phyloP scores from a whole-genome alignment of 2,329 filamentous ascomycete genomes.

The Phoma sp. region DNA sequence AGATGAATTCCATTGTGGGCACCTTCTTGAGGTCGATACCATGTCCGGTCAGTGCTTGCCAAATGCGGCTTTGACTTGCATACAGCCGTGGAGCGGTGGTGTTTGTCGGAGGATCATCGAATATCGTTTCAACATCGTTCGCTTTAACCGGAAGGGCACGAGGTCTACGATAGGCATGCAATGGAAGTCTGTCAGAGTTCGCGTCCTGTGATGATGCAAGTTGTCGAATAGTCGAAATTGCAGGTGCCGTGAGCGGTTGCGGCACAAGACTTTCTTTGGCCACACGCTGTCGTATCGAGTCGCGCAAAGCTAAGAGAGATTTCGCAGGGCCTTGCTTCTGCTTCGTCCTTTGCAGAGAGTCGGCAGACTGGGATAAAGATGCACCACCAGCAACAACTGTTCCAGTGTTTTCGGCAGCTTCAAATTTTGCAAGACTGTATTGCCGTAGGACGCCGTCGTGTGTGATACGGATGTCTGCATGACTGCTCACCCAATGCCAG shows the following conservation, averaged over 20 bases:
- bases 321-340: slow-evolving; percentile 16
- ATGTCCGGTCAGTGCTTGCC: slow-evolving; percentile 67
- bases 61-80: slow-evolving; percentile 63
- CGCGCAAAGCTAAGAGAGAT: slow-evolving; percentile 22
- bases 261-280: slow-evolving; percentile 10
- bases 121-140: slow-evolving; percentile 23
- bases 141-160: slow-evolving; percentile 20
- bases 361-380: background rate
- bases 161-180: slow-evolving; percentile 8
- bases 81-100: slow-evolving; percentile 40
- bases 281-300: slow-evolving; percentile 30
- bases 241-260: background rate
- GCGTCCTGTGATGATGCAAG: background rate
- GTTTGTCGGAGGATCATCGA: slow-evolving; percentile 33
- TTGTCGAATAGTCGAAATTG: background rate
- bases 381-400: background rate
- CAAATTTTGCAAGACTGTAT: slow-evolving; percentile 41
- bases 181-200: background rate
- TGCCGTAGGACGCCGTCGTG: slow-evolving; percentile 47
- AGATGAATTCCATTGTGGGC: slow-evolving; percentile 60
- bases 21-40: slow-evolving; percentile 62
- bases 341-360: background rate
- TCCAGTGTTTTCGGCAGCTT: slow-evolving; percentile 35
- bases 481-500: slow-evolving; percentile 63
- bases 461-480: slow-evolving; percentile 63